Evolutionary conservation across 2,329 filamentous ascomycete genomes (phyloP).

Genomic region (Penicillium sp.): DNA sequence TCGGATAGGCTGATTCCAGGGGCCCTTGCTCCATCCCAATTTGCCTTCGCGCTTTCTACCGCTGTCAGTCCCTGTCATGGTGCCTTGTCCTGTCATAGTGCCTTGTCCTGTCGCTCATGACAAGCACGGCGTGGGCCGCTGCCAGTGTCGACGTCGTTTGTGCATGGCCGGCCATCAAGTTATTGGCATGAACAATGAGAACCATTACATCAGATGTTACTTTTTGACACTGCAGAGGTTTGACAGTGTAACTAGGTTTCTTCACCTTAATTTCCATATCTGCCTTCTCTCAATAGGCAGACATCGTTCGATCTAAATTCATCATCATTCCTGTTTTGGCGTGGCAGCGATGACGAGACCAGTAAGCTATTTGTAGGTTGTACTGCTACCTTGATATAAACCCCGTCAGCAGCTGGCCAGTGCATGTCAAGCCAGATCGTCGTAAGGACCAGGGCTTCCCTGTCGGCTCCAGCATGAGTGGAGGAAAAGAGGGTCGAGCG

Average conservation of each 20-base stretch:
- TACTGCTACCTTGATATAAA: slow-evolving; percentile 7
- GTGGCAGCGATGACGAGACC: background rate
- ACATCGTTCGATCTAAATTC: background rate
- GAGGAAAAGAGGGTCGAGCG: slow-evolving; percentile 4
- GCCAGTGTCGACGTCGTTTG: slow-evolving; percentile 10
- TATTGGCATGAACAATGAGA: background rate
- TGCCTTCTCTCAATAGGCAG: background rate
- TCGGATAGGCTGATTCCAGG: background rate
- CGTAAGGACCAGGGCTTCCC: slow-evolving; percentile 6
- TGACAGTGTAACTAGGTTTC: slow-evolving; percentile 11
- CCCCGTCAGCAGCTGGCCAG: background rate
- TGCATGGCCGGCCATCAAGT: background rate
- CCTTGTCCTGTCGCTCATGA: slow-evolving; percentile 17
- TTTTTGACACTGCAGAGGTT: slow-evolving; percentile 1
- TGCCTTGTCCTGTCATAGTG: slow-evolving; percentile 9
- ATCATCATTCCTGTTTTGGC: background rate
- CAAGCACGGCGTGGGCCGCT: slow-evolving; percentile 3
- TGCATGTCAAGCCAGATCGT: background rate
- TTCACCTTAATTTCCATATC: background rate
- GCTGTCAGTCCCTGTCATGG: slow-evolving; percentile 16
- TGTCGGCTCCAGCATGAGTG: slow-evolving; percentile 2
- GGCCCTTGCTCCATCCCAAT: slow-evolving; percentile 11
- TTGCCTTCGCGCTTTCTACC: slow-evolving; percentile 17
- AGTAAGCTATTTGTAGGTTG: background rate
- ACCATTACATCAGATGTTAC: slow-evolving; percentile 28